Conservation (phyloP, 2,329 filamentous ascomycete species). For the Cercospora sesami region DNA sequence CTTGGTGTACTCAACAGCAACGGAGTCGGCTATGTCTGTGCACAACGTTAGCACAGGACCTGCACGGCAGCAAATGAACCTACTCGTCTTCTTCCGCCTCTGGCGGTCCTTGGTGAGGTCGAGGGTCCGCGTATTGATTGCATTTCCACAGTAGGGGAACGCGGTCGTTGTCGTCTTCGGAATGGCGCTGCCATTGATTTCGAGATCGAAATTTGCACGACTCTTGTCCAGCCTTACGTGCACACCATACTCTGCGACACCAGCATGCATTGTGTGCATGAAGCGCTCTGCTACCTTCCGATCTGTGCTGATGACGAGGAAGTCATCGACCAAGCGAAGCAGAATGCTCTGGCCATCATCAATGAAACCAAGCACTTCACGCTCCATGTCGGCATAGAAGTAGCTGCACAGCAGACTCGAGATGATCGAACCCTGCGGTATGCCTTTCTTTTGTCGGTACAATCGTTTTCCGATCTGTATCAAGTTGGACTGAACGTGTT, state of each 20-base stretch:
- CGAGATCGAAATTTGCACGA: slow-evolving; percentile 76
- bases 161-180: slow-evolving; percentile 43
- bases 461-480: slow-evolving; percentile 85
- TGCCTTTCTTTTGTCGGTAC: slow-evolving; percentile 83
- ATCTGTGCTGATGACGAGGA: slow-evolving; percentile 79
- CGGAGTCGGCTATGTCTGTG: slow-evolving; percentile 62
- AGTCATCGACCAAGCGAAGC: slow-evolving; percentile 86
- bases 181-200: slow-evolving; percentile 56
- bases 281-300: slow-evolving; percentile 68
- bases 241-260: slow-evolving; percentile 78
- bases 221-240: slow-evolving; percentile 75
- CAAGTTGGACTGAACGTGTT: slow-evolving; percentile 82
- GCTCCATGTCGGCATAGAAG: slow-evolving; percentile 89
- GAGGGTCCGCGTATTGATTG: slow-evolving; percentile 73
- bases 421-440: slow-evolving; percentile 88
- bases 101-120: slow-evolving; percentile 70
- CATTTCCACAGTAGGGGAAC: slow-evolving; percentile 89
- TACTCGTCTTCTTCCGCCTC: slow-evolving; percentile 54
- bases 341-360: slow-evolving; percentile 59
- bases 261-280: slow-evolving; percentile 74
- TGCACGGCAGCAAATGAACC: slow-evolving; percentile 34
- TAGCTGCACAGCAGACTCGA: slow-evolving; percentile 90
- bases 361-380: slow-evolving; percentile 67
- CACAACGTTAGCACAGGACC: slow-evolving; percentile 18
- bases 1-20: slow-evolving; percentile 76